These are phyloP conservation scores for Mucuna pruriens DNA, from an alignment of 306 rosid genomes.

Conservation along the genomic window DNA sequence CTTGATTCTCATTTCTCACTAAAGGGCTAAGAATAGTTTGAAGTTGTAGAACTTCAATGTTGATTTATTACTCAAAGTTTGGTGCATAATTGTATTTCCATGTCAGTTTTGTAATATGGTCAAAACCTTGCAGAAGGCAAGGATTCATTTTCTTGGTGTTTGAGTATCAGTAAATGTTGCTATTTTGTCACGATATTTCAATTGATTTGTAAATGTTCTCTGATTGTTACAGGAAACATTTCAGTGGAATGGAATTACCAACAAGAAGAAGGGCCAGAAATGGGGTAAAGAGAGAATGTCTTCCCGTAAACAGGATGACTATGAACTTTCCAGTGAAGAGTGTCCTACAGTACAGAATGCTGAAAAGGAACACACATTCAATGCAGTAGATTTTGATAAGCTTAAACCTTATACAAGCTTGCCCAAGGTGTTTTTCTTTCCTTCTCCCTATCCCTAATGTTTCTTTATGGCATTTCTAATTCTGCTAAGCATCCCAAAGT, in stretches of 20 bases:
- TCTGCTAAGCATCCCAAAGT: conserved; percentile 6
- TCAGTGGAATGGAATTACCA: conserved; percentile 91
- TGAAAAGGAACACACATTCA: conserved; percentile 46
- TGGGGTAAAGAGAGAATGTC: conserved; percentile 84
- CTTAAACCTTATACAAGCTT: conserved; percentile 59
- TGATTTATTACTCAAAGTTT: conserved; percentile 1
- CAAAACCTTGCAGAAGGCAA: neutral
- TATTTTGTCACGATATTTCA: conserved; percentile 6
- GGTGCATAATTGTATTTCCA: conserved; percentile 16
- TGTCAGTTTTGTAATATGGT: conserved; percentile 19
- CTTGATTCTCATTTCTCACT: conserved; percentile 28
- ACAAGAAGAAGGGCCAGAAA: conserved; percentile 91
- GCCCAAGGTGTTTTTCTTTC: conserved; percentile 70
- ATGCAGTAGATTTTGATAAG: conserved; percentile 63
- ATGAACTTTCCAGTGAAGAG: conserved; percentile 47
- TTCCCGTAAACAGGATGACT: conserved; percentile 49
- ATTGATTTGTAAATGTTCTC: conserved; percentile 24
- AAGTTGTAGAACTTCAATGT: conserved; percentile 22
- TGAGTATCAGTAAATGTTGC: conserved; percentile 19
- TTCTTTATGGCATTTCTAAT: conserved; percentile 15
- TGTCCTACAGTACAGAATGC: conserved; percentile 35
- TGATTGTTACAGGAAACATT: conserved; percentile 66
- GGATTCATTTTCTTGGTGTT: conserved; percentile 7
- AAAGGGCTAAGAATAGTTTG: conserved; percentile 5
- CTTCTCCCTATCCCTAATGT: neutral